Conservation (phyloP, 1,284 basidiomycete genomes). For the Puccinia triticina region DNA sequence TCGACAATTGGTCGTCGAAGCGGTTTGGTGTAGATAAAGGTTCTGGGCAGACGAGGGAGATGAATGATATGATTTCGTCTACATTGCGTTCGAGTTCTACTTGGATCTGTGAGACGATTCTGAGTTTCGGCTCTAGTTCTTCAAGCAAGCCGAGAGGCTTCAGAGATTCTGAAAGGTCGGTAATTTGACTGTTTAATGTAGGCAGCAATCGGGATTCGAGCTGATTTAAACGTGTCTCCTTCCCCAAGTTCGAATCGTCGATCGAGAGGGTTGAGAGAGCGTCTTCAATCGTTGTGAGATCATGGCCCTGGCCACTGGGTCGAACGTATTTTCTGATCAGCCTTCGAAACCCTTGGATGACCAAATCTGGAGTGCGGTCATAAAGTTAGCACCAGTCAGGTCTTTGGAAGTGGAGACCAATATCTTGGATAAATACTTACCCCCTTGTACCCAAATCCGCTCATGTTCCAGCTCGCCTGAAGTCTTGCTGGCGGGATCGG, state of each 20-base stretch:
- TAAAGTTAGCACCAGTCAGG: too few relatives aligned
- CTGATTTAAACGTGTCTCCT: background rate
- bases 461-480: too few relatives aligned
- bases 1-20: background rate
- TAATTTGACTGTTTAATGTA: background rate
- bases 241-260: background rate
- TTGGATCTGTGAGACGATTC: background rate
- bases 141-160: background rate
- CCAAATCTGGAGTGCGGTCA: too few relatives aligned
- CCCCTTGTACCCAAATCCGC: too few relatives aligned
- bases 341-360: too few relatives aligned
- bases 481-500: too few relatives aligned
- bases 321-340: too few relatives aligned
- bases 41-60: background rate
- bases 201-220: background rate
- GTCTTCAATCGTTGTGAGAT: background rate
- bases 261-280: background rate
- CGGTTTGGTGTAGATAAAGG: background rate
- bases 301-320: too few relatives aligned
- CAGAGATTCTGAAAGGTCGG: background rate
- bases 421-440: too few relatives aligned
- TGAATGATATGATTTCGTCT: background rate
- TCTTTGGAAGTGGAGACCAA: too few relatives aligned
- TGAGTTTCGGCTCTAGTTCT: background rate
- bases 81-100: background rate